Evolutionary conservation across 352 stramenopile genomes (phyloP), one percentile per base, ranked within the genome.

Genomic region (Phytophthora idaei): DNA sequence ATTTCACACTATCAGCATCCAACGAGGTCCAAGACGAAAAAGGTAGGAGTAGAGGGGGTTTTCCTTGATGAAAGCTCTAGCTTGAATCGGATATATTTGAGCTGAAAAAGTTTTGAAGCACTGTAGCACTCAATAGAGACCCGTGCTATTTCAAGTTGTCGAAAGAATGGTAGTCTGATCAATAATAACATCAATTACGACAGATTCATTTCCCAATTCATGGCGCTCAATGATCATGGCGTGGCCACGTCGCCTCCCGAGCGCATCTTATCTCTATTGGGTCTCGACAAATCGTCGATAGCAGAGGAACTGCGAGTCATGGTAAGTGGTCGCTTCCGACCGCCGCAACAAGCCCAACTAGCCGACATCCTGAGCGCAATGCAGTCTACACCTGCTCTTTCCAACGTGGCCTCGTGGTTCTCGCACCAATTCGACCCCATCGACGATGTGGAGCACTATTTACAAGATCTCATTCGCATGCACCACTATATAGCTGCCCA

Each of bases 391-490:
- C 28, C 42, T 14, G 45, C 79, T 5, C 54, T 79, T 5, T 51
- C 59, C 25, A 76, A 81, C 45, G 61, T 88, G 7, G 59, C 62
- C 10, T 67, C 60, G 10, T 69, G 79, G 61, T 91, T 89, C 41
- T 81, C 87, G 49, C 77, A 77, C 31, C 79, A 80, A 39, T 74
- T 89, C 27, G 80, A 89, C 50, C 78, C 87, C 6, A 76, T 70
- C 4, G 73, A 83, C 48, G 78, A 91, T n/a, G 74, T 89, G 42
- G 80, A 87, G 54, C 69, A 80, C 10, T 89, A 86, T 51, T 55
- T 82, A 11, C 72, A 83, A 27, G 83, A 91, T 45, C 28, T 91
- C 28, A 75, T 89, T 51, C 84, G 83, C 42, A 71, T 86, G 64
- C 76, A 78, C 15, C 70, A 89, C 57, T 83, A 87, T 47, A 72